Conservation (phyloP, 306 rosid species). For the Vigna angularis region DNA sequence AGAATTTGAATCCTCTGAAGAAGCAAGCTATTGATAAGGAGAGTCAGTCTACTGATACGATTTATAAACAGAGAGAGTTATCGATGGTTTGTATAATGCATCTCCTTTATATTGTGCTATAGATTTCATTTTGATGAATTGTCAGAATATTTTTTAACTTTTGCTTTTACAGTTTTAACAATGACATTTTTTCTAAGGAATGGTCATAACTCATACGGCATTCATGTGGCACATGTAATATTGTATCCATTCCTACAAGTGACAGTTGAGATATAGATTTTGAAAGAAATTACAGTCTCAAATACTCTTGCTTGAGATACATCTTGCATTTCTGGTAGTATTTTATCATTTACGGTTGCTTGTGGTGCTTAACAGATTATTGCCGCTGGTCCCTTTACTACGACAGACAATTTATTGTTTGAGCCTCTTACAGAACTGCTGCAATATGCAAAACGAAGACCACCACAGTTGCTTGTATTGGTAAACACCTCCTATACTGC, state of each 20-base stretch:
- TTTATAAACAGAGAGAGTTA: conserved; percentile 61
- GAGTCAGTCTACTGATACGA: conserved; percentile 48
- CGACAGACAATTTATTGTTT: conserved; percentile 85
- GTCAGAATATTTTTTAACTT: conserved; percentile 1
- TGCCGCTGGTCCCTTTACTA: conserved; percentile 94
- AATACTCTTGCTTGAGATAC: conserved; percentile 21
- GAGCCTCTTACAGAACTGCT: conserved; percentile 88
- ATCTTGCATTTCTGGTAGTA: conserved; percentile 20
- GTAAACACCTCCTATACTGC: conserved; percentile 50
- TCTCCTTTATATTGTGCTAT: conserved; percentile 17
- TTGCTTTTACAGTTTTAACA: conserved; percentile 14
- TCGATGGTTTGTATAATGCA: conserved; percentile 59
- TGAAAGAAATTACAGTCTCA: not conserved
- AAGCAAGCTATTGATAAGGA: conserved; percentile 75
- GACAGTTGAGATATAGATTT: conserved; percentile 25
- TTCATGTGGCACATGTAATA: not conserved
- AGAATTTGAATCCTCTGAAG: conserved; percentile 73
- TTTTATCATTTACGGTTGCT: conserved; percentile 14
- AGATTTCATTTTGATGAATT: conserved; percentile 3
- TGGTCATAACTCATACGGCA: conserved; percentile 1
- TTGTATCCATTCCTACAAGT: conserved; percentile 9
- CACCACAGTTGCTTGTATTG: conserved; percentile 84
- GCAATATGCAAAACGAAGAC: conserved; percentile 81
- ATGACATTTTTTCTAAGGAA: not conserved
- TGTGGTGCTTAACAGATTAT: conserved; percentile 69